Evolutionary conservation across 2,329 filamentous ascomycete genomes (phyloP).

Genomic region (Truncatella angustata): DNA sequence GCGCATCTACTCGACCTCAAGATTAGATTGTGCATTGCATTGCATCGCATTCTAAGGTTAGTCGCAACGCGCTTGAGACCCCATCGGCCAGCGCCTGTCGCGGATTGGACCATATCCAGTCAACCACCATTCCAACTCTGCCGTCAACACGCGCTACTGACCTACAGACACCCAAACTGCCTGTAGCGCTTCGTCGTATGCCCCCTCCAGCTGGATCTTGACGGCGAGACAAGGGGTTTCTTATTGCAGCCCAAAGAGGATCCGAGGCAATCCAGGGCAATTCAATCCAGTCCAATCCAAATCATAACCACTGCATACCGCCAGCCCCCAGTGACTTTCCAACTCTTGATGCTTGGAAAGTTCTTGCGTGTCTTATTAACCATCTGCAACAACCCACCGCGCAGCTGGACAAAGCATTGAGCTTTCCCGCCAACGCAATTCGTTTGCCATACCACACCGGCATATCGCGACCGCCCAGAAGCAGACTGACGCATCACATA

Average conservation of each 20-base stretch:
- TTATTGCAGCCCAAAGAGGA: slow-evolving; percentile 8
- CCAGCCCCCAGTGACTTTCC: too few species aligned
- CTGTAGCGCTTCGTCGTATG: too few species aligned
- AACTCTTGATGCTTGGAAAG: background rate
- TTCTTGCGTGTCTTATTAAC: background rate
- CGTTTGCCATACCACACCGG: background rate
- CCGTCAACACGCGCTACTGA: too few species aligned
- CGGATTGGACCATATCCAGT: too few species aligned
- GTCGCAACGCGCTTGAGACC: background rate
- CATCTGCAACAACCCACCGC: background rate
- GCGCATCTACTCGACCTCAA: background rate
- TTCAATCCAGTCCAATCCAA: background rate
- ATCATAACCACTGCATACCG: too few species aligned
- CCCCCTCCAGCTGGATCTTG: too few species aligned
- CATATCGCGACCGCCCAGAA: background rate
- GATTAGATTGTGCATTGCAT: background rate
- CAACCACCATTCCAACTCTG: background rate
- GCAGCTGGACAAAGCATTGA: background rate
- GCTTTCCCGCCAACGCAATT: background rate
- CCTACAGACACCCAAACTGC: too few species aligned
- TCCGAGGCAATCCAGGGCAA: background rate
- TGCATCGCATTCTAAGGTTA: too few species aligned
- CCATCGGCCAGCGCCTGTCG: background rate
- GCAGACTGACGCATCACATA: background rate
- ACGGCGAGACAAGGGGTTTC: background rate